These are phyloP conservation scores for Calonectria crousiana DNA, from an alignment of 2,329 filamentous ascomycete species.

Conservation along the genomic window DNA sequence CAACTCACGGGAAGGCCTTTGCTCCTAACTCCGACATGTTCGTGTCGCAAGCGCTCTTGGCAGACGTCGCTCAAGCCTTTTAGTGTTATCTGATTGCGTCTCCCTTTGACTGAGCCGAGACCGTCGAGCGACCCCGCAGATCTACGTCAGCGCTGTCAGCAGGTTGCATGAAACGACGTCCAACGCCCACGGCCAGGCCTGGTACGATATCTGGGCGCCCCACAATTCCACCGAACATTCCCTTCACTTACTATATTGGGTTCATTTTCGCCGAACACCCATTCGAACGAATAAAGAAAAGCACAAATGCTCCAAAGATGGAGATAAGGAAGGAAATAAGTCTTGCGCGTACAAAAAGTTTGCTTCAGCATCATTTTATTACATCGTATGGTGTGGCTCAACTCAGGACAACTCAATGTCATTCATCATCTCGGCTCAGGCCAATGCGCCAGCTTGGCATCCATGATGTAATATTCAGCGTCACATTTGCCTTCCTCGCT, in stretches of 20 bases:
- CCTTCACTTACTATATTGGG: not conserved
- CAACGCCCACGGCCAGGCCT: not conserved
- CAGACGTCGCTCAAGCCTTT: not conserved
- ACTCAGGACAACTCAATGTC: not conserved
- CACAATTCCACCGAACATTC: constrained; percentile 9
- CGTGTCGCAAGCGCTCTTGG: not conserved
- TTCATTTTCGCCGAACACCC: not conserved
- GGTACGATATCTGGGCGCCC: not conserved
- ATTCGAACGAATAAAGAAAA: not conserved
- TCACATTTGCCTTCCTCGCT: not conserved
- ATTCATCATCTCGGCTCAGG: not conserved
- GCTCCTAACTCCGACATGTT: not conserved
- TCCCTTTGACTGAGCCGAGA: not conserved
- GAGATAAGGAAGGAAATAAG: not conserved
- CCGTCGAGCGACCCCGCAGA: not conserved
- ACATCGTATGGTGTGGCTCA: not conserved
- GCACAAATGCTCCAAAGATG: not conserved
- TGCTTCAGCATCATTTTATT: not conserved
- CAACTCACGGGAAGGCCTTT: not conserved
- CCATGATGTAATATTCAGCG: not conserved
- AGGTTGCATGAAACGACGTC: not conserved
- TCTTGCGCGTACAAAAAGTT: not conserved
- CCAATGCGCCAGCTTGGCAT: not conserved
- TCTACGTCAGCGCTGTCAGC: constrained; percentile 6
- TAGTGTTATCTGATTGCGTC: not conserved